Base-by-base conservation (phyloP, 2,329 filamentous ascomycete genomes). In the Corinectria fuckeliana region DNA sequence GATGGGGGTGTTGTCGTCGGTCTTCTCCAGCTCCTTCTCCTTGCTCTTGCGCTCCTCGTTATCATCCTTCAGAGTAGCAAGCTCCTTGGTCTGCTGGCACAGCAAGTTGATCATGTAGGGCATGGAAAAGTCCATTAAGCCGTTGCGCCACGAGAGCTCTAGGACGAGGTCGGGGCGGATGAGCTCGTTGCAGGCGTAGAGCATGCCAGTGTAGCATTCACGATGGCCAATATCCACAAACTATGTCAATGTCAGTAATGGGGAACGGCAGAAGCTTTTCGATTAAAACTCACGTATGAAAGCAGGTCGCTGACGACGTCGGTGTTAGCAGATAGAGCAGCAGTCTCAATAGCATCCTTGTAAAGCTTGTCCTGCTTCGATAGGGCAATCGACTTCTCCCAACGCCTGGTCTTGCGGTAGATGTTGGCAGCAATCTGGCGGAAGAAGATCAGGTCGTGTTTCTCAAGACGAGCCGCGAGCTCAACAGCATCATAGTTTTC, bases 21-120 rank as follows among this genome's bases (percentile, higher is more conserved):
- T 91, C 82, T 92, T 94, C 81, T 94, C 87, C 66, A 85, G 80
- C 56, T 85, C 84, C 69, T 81, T 80, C 71, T 95, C 91, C 65
- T 88, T 88, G 32, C 83, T 83, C 79, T 97, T 97, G 72, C 93
- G 90, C 74, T 93, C 91, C 78, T 99, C 96, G 74, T 98, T 99
- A 79, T 99, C 96, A 63, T 92, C 91, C 84, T 96, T 96, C 62
- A 99, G 85, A 60, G 83, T 76, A 59, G 93, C 87, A 68, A 99
- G 90, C 56, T 96, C 90, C 67, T 90, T 88, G 36, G 92, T 93
- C 80, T 98, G 93, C 78, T 97, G 93, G 69, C 89, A 88, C 64
- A 99, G 84, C 82, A 96, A 91, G 82, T 98, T 99, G 86, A 99
- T 98, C 92, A 99, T 96, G 84, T 96, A 99, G 16, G 95, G 95